These are phyloP conservation scores for Metarhizium rileyi DNA, from an alignment of 2,329 filamentous ascomycete species.

Conservation along the genomic window DNA sequence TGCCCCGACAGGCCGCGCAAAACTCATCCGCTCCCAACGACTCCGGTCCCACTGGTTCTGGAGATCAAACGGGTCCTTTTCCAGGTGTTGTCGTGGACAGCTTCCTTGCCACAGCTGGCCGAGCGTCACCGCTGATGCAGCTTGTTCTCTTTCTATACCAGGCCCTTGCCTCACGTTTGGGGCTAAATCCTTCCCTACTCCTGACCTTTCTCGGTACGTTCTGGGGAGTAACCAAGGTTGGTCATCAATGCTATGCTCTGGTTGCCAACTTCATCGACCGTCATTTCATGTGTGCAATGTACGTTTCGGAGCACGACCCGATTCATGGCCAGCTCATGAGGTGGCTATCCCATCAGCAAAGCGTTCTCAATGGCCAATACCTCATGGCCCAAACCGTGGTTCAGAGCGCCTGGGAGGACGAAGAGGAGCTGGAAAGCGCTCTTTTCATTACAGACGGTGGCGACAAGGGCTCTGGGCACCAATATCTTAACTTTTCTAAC, in stretches of 20 bases:
- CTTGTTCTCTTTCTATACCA: slow-evolving; percentile 36
- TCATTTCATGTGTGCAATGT: slow-evolving; percentile 42
- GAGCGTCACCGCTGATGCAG: slow-evolving; percentile 31
- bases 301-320: slow-evolving; percentile 44
- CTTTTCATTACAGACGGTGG: slow-evolving; percentile 28
- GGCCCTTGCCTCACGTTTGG: slow-evolving; percentile 32
- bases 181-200: slow-evolving; percentile 38
- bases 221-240: slow-evolving; percentile 34
- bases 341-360: slow-evolving; percentile 45
- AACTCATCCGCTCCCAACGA: slow-evolving; percentile 14
- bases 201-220: slow-evolving; percentile 35
- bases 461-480: slow-evolving; percentile 24
- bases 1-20: slow-evolving; percentile 13
- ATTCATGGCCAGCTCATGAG: slow-evolving; percentile 50
- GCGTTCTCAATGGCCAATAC: slow-evolving; percentile 39
- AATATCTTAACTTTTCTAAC: slow-evolving; percentile 50
- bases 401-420: slow-evolving; percentile 47
- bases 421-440: slow-evolving; percentile 32
- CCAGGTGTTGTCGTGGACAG: slow-evolving; percentile 29
- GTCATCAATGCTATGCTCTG: slow-evolving; percentile 24
- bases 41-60: slow-evolving; percentile 1
- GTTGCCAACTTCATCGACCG: slow-evolving; percentile 27
- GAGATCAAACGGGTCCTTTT: slow-evolving; percentile 9
- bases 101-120: slow-evolving; percentile 35
- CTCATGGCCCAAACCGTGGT: slow-evolving; percentile 46